These are phyloP conservation scores for Aspergillus spinulosporus DNA, from an alignment of 2,329 filamentous ascomycete species.

Conservation along the genomic window DNA sequence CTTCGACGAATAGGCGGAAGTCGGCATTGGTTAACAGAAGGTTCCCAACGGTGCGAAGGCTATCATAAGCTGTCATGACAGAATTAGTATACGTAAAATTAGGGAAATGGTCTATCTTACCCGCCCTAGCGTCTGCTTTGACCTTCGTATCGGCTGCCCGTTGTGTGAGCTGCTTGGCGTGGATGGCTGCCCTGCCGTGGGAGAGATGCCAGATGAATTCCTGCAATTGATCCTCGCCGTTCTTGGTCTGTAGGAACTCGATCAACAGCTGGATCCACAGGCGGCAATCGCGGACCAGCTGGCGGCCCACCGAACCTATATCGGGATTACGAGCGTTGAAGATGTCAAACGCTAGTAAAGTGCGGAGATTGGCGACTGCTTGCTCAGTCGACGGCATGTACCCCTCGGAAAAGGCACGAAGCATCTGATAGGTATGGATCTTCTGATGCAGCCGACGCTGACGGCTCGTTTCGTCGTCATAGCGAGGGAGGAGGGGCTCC, in stretches of 20 bases:
- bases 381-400: conserved; percentile 94
- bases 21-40: conserved; percentile 88
- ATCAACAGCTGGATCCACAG: conserved; percentile 78
- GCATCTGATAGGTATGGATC: conserved; percentile 90
- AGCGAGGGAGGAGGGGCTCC: conserved; percentile 77
- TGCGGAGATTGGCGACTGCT: conserved; percentile 73
- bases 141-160: conserved; percentile 64
- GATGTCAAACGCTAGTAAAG: conserved; percentile 73
- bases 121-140: conserved; percentile 70
- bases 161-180: conserved; percentile 63
- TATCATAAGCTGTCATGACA: conserved; percentile 65
- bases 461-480: conserved; percentile 69
- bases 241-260: conserved; percentile 79
- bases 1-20: conserved; percentile 81
- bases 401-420: conserved; percentile 75
- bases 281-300: conserved; percentile 69
- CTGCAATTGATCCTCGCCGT: conserved; percentile 79
- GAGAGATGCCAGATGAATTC: conserved; percentile 85
- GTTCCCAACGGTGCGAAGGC: conserved; percentile 77
- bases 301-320: conserved; percentile 74
- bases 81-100: conserved; percentile 9
- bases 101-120: conserved; percentile 40
- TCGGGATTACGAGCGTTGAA: conserved; percentile 73
- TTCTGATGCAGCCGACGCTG: conserved; percentile 82
- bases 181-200: conserved; percentile 69